A percentile compares a stretch with the other conserved stretches of the same genome.
phyloP scores from a whole-genome alignment of 768 basidiomycete genomes.

The Boletus subcaerulescens region DNA sequence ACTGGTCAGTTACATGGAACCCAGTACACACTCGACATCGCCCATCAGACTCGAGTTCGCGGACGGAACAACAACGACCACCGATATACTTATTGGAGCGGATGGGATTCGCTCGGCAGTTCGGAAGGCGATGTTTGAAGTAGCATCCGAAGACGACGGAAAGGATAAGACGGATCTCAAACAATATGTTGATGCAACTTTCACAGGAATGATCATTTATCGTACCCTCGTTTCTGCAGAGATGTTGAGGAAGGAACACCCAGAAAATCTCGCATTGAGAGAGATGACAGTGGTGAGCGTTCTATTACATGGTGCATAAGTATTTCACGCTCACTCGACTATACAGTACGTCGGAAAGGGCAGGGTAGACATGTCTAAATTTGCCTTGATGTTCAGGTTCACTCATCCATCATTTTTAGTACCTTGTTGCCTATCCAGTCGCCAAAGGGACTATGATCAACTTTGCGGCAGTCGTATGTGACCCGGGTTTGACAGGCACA shows the following conservation, averaged over 20 bases:
- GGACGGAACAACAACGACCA: slow-evolving; percentile 19
- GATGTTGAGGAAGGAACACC: slow-evolving; percentile 24
- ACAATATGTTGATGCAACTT: slow-evolving; percentile 30
- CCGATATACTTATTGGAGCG: slow-evolving; percentile 45
- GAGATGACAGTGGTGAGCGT: slow-evolving; percentile 21
- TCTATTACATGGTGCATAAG: neutral
- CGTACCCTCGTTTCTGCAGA: slow-evolving; percentile 36
- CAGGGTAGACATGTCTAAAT: neutral
- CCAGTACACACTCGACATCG: slow-evolving; percentile 25
- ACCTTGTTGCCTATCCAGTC: slow-evolving; percentile 40
- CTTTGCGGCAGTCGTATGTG: slow-evolving; percentile 29
- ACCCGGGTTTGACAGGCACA: slow-evolving; percentile 30
- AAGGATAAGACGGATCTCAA: neutral
- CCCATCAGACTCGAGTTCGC: slow-evolving; percentile 11
- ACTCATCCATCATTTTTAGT: slow-evolving; percentile 24
- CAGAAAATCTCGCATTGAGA: slow-evolving; percentile 22
- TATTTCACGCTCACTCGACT: slow-evolving; percentile 6
- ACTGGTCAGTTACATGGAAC: slow-evolving; percentile 13
- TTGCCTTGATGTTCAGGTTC: neutral
- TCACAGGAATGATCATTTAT: slow-evolving; percentile 42
- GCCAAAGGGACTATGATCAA: slow-evolving; percentile 37
- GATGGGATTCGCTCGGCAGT: slow-evolving; percentile 40
- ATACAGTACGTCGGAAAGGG: slow-evolving; percentile 12
- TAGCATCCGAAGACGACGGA: neutral
- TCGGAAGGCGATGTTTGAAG: slow-evolving; percentile 25